Conservation (phyloP, 441 rosid species). For the Cnidoscolus chayamansa region DNA sequence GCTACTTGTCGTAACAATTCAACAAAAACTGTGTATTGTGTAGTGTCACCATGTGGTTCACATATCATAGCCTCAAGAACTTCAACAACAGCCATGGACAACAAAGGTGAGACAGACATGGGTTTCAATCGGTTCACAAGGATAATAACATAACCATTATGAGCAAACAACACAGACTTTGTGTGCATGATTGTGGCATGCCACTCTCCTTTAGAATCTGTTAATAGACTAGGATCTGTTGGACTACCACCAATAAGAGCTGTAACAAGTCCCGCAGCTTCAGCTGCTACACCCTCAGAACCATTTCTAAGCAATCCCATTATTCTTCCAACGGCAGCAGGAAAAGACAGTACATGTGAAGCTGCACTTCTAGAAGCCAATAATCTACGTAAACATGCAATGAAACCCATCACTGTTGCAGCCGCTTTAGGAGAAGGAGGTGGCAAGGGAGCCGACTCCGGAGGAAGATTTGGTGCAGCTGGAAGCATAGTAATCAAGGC, state of each 20-base stretch:
- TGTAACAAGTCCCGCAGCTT: conserved; percentile 86
- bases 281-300: conserved; percentile 95
- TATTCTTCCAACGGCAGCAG: conserved; percentile 99
- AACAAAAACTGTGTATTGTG: conserved; percentile 94
- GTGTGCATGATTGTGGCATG: conserved; percentile 98
- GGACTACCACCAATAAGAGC: conserved; percentile 89
- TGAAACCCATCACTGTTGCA: conserved; percentile 95
- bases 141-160: conserved; percentile 67
- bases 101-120: conserved; percentile 86
- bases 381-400: conserved; percentile 94
- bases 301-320: conserved; percentile 99
- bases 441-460: conserved; percentile 92
- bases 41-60: conserved; percentile 98
- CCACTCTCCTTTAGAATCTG: conserved; percentile 83
- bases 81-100: conserved; percentile 98
- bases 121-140: conserved; percentile 95
- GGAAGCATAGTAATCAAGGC: conserved; percentile 99
- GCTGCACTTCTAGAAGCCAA: conserved; percentile 92
- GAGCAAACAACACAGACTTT: conserved; percentile 89
- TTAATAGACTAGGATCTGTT: conserved; percentile 50
- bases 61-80: conserved; percentile 99
- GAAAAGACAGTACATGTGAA: conserved; percentile 97
- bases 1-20: conserved; percentile 97
- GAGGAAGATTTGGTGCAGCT: conserved; percentile 85
- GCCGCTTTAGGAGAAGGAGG: conserved; percentile 99